Conservation (phyloP, 2,329 filamentous ascomycete genomes). For the Periconia sp. region DNA sequence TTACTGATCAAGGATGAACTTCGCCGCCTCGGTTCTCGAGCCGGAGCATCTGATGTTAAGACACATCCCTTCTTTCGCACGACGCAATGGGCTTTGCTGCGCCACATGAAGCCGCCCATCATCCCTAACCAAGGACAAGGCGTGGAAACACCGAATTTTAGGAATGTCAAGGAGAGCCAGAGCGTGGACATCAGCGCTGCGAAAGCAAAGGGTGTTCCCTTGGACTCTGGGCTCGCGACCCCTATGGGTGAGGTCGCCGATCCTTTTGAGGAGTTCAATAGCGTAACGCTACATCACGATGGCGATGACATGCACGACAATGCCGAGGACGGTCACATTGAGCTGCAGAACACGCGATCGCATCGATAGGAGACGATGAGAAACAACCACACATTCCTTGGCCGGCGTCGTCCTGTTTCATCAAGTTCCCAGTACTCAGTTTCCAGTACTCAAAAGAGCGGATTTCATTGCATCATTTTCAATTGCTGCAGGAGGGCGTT, state of each 20-base stretch:
- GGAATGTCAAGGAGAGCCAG: constrained; percentile 96
- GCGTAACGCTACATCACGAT: constrained; percentile 94
- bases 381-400: constrained; percentile 3
- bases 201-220: constrained; percentile 75
- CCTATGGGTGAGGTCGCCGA: constrained; percentile 82
- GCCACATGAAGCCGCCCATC: constrained; percentile 98
- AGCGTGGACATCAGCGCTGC: constrained; percentile 77
- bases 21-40: constrained; percentile 87
- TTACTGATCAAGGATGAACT: constrained; percentile 98
- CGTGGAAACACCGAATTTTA: constrained; percentile 94
- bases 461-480: constrained; percentile 15
- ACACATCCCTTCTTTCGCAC: constrained; percentile 93
- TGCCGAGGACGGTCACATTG: constrained; percentile 25
- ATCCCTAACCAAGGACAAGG: constrained; percentile 89
- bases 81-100: constrained; percentile 95
- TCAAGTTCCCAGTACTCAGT: too few relatives aligned
- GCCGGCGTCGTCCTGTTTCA: constrained; percentile 9
- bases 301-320: constrained; percentile 71
- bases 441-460: constrained; percentile 19
- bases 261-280: constrained; percentile 99
- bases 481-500: constrained; percentile 25
- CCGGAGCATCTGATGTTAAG: constrained; percentile 96
- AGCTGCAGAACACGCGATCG: constrained; percentile 28
- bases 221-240: constrained; percentile 85
- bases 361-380: constrained; percentile 31